Conservation (phyloP, 495 filamentous ascomycete species). For the Cairneyella variabilis region DNA sequence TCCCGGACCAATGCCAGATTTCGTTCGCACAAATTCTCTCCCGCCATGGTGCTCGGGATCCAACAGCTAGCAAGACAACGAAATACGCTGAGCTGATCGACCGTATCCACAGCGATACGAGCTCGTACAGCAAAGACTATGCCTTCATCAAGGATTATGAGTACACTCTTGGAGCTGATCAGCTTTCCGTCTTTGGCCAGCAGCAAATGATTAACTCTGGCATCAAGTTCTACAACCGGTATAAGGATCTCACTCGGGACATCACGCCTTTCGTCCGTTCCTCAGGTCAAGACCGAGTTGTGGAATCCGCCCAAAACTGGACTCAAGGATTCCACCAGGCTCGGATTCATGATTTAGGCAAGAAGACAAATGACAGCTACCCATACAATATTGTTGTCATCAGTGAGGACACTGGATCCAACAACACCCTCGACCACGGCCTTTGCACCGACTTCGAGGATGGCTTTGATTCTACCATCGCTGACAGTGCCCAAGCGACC, state of each 20-base stretch:
- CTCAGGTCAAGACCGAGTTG: slow-evolving; percentile 65
- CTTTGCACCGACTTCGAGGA: slow-evolving; percentile 62
- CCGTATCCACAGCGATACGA: slow-evolving; percentile 58
- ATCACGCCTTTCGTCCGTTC: slow-evolving; percentile 67
- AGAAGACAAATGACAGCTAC: slow-evolving; percentile 30
- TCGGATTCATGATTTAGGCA: slow-evolving; percentile 38
- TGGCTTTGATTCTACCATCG: slow-evolving; percentile 36
- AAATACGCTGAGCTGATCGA: slow-evolving; percentile 53
- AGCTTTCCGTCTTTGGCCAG: slow-evolving; percentile 69
- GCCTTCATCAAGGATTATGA: slow-evolving; percentile 64
- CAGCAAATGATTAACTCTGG: slow-evolving; percentile 73
- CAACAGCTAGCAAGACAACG: slow-evolving; percentile 58
- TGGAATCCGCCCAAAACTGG: slow-evolving; percentile 70
- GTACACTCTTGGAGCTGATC: slow-evolving; percentile 70
- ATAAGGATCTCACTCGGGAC: slow-evolving; percentile 50
- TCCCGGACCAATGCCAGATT: slow-evolving; percentile 62
- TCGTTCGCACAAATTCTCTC: slow-evolving; percentile 78
- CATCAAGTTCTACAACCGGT: slow-evolving; percentile 66
- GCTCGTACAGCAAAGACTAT: slow-evolving; percentile 50
- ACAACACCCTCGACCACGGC: slow-evolving; percentile 75
- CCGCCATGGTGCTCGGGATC: slow-evolving; percentile 80
- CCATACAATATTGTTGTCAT: slow-evolving; percentile 61
- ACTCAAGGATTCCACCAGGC: slow-evolving; percentile 64
- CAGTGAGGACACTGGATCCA: slow-evolving; percentile 54
- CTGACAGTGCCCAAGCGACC: slow-evolving; percentile 40